Evolutionary conservation across 495 filamentous ascomycete species (phyloP).

Genomic region (Penicillium maclennaniae): DNA sequence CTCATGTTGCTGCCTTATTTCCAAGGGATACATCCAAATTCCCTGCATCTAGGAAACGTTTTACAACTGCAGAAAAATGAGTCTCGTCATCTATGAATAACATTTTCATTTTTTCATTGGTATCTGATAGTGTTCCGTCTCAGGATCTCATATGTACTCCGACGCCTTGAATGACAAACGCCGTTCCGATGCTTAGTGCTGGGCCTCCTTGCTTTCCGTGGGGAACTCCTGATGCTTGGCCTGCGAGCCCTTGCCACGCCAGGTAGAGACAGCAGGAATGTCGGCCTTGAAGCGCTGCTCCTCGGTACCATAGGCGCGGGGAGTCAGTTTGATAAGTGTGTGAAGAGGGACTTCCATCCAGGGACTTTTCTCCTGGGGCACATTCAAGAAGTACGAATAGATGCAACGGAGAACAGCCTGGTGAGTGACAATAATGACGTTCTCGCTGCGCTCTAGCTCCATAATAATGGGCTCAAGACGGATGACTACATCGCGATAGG

Average conservation of each 20-base stretch:
- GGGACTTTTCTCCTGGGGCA: constrained; percentile 85
- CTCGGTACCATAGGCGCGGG: constrained; percentile 87
- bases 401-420: constrained; percentile 96
- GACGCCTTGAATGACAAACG: constrained; percentile 2
- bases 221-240: constrained; percentile 64
- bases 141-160: background rate
- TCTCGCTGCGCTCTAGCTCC: constrained; percentile 92
- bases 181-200: constrained; percentile 15
- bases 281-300: constrained; percentile 82
- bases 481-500: constrained; percentile 96
- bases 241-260: constrained; percentile 83
- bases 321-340: constrained; percentile 92
- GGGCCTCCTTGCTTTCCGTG: constrained; percentile 16
- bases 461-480: constrained; percentile 98
- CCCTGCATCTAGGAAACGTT: no score
- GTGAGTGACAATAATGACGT: constrained; percentile 97
- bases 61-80: no score
- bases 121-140: constrained; percentile 12
- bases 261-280: constrained; percentile 92
- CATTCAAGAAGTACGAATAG: constrained; percentile 98
- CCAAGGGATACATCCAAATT: background rate
- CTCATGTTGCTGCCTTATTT: constrained; percentile 7
- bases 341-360: constrained; percentile 97
- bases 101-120: constrained; percentile 7
- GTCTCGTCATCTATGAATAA: background rate